Evolutionary conservation across 805 yeast species (phyloP).

Genomic region (Maudiozyma bulderi): DNA sequence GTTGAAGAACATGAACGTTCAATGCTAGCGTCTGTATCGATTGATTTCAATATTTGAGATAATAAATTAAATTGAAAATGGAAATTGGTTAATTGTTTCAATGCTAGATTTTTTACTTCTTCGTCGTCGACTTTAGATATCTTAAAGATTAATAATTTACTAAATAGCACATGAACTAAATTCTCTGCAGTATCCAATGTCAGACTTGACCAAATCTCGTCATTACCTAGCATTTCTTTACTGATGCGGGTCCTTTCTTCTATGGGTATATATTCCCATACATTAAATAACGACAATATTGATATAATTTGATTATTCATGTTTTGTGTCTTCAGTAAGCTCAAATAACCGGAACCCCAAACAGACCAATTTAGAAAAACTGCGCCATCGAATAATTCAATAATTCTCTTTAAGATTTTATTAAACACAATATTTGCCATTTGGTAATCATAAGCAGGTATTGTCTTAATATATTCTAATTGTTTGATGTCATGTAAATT

Average conservation of each 20-base stretch:
- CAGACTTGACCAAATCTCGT: slow-evolving; percentile 11
- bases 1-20: neutral
- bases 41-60: neutral
- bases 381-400: slow-evolving; percentile 12
- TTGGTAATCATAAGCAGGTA: slow-evolving; percentile 22
- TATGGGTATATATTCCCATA: slow-evolving; percentile 20
- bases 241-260: slow-evolving; percentile 5
- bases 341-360: slow-evolving; percentile 20
- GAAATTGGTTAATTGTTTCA: neutral
- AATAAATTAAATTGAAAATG: neutral
- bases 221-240: neutral
- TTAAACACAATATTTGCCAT: slow-evolving; percentile 23
- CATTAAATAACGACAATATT: slow-evolving; percentile 20
- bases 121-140: slow-evolving; percentile 3
- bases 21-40: neutral
- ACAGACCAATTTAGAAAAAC: slow-evolving; percentile 18
- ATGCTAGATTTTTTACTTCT: neutral
- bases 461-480: slow-evolving; percentile 12
- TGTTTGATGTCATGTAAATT: slow-evolving; percentile 18
- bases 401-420: slow-evolving; percentile 17
- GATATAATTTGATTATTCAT: slow-evolving; percentile 19
- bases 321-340: slow-evolving; percentile 20
- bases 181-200: slow-evolving; percentile 11
- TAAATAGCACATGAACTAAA: slow-evolving; percentile 9
- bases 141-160: slow-evolving; percentile 14